phyloP scores from a whole-genome alignment of 805 yeast species.

The Yarrowia sp. region DNA sequence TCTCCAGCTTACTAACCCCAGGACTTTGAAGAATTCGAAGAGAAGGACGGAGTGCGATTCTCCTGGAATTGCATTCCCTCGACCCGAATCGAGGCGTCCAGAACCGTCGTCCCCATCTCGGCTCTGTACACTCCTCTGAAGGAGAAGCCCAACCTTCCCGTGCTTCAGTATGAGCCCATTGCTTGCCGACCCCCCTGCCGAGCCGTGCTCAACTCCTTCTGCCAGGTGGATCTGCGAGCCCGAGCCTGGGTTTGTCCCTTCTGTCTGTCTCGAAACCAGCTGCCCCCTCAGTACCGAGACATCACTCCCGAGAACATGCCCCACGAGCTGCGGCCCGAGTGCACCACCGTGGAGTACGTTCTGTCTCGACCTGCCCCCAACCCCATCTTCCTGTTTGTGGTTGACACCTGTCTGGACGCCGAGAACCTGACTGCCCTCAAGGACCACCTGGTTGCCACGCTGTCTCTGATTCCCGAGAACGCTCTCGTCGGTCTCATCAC shows the following conservation, averaged over 20 bases:
- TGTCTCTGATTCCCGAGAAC: conserved; percentile 81
- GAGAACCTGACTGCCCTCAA: conserved; percentile 81
- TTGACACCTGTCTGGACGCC: conserved; percentile 84
- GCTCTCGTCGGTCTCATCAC: conserved; percentile 85
- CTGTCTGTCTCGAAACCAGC: conserved; percentile 71
- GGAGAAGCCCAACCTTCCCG: conserved; percentile 68
- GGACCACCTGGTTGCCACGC: conserved; percentile 71
- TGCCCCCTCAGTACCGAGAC: conserved; percentile 80
- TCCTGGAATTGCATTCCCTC: conserved; percentile 88
- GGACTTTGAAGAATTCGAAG: conserved; percentile 62
- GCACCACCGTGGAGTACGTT: conserved; percentile 81
- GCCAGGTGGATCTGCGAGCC: conserved; percentile 66
- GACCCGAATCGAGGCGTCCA: conserved; percentile 81
- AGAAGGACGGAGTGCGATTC: conserved; percentile 64
- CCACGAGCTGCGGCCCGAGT: conserved; percentile 62
- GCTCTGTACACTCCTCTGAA: conserved; percentile 93
- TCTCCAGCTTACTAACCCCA: conserved; percentile 20
- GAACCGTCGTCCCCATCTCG: conserved; percentile 92
- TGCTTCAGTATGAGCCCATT: conserved; percentile 83
- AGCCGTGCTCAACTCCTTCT: conserved; percentile 74
- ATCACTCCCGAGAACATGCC: conserved; percentile 76
- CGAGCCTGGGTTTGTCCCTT: conserved; percentile 82
- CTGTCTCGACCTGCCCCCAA: conserved; percentile 74
- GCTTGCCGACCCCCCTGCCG: conserved; percentile 79
- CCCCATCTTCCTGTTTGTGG: conserved; percentile 81